Evolutionary conservation across 352 stramenopile species (phyloP), one percentile per base, ranked within the genome.

Genomic region (Phytophthora sp.): DNA sequence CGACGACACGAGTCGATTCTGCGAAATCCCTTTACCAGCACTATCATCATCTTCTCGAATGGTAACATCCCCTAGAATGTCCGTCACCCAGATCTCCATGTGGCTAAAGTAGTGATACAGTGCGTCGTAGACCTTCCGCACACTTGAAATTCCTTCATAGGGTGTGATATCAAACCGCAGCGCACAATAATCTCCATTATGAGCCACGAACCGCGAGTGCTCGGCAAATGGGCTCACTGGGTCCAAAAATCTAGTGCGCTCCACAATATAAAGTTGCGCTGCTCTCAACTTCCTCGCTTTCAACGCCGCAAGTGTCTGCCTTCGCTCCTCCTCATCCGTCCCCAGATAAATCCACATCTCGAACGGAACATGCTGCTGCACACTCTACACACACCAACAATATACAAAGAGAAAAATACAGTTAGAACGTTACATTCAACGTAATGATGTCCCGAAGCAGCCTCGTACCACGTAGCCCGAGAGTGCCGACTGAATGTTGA

Each of bases 41-140:
- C 62, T 83, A 35, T 84, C 74, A 28, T 84, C 76, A 35, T 84
- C 76, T 50, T 89, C 79, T 17, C 77, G 65, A 39, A 87, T 77
- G 6, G 75, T 87, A 37, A 89, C 72, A 46, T 81, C 57, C 11
- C 79, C 79, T 18, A 86, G 54, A 24, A 62, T 70, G 50, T 89
- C 79, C 9, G 77, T 84, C 61, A 86, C 66, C 45, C 53, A 76
- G 49, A 89, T 85, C 58, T 89, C 79, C 38, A 86, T 71, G 50
- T 81, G 79, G 41, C 39, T 64, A 17, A 76, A 72, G 54, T 84
- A 86, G 38, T 74, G 77, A n/a, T 66, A 46, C 12, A 83, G 72
- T 3, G 66, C 75, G 23, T 89, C 75, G 43, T 77, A 85, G n/a
- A 89, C 71, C 8, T 71, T 65, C 12, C 49, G 51, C 5, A 85